Conservation (phyloP, 768 basidiomycete species). For the Chlorophyllum brunneum region DNA sequence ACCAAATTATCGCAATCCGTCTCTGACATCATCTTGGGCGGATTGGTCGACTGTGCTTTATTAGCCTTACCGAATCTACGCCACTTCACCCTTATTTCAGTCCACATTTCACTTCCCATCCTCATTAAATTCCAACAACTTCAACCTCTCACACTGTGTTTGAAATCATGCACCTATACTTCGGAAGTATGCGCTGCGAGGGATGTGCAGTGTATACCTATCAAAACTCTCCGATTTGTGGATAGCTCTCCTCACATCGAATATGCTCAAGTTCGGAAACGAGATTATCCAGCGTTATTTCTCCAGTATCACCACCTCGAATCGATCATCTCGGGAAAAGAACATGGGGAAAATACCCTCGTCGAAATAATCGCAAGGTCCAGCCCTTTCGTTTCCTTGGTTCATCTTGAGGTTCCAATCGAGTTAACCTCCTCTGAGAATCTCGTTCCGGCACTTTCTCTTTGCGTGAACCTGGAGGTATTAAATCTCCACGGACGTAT, state of each 20-base stretch:
- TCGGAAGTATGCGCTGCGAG: not conserved
- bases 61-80: not conserved
- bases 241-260: not conserved
- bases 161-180: not conserved
- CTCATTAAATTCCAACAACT: not conserved
- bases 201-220: not conserved
- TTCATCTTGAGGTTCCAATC: not conserved
- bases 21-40: not conserved
- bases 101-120: not conserved
- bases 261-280: not conserved
- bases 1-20: not conserved
- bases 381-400: not conserved
- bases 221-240: not conserved
- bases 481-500: not conserved
- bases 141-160: not conserved
- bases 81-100: not conserved
- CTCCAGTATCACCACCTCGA: not conserved
- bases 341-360: not conserved
- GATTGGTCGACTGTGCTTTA: not conserved
- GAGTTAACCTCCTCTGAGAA: not conserved
- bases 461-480: not conserved
- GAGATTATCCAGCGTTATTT: not conserved
- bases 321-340: not conserved
- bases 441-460: not conserved
- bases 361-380: not conserved